These are phyloP conservation scores for Pulveroboletus sp. DNA, from an alignment of 768 basidiomycete species.

Conservation along the genomic window DNA sequence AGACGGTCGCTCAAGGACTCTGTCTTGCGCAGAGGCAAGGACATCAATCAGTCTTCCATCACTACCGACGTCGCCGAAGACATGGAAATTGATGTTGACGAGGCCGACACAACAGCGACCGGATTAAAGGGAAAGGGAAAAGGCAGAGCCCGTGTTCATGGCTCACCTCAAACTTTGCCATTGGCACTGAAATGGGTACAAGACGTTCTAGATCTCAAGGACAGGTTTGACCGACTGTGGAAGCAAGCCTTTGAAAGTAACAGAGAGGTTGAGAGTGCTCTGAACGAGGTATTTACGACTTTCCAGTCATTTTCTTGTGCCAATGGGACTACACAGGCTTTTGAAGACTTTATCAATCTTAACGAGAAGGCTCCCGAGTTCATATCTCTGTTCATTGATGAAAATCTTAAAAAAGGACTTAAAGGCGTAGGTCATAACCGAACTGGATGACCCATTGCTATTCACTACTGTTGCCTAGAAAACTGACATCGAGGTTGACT, in stretches of 20 bases:
- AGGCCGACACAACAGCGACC: conserved; percentile 33
- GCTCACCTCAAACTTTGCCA: conserved; percentile 40
- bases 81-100: conserved; percentile 34
- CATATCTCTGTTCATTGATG: conserved; percentile 95
- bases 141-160: conserved; percentile 48
- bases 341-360: conserved; percentile 85
- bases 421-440: conserved; percentile 68
- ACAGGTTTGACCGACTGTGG: conserved; percentile 83
- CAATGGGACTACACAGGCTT: conserved; percentile 58
- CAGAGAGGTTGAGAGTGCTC: conserved; percentile 70
- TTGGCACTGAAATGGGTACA: conserved; percentile 92
- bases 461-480: conserved; percentile 52
- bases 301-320: neutral
- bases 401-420: conserved; percentile 90
- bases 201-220: conserved; percentile 86
- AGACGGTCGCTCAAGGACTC: conserved; percentile 69
- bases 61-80: conserved; percentile 37
- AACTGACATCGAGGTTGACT: conserved; percentile 90
- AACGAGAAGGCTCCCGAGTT: conserved; percentile 90
- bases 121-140: conserved; percentile 52
- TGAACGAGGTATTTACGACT: conserved; percentile 71
- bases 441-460: neutral
- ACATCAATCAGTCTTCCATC: conserved; percentile 68
- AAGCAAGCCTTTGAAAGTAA: conserved; percentile 67
- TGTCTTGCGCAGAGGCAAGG: conserved; percentile 68